Percentiles rank a stretch among this genome's conserved stretches.
Evolutionary conservation across 306 rosid genomes (phyloP).

Genomic region (Urtica urens): DNA sequence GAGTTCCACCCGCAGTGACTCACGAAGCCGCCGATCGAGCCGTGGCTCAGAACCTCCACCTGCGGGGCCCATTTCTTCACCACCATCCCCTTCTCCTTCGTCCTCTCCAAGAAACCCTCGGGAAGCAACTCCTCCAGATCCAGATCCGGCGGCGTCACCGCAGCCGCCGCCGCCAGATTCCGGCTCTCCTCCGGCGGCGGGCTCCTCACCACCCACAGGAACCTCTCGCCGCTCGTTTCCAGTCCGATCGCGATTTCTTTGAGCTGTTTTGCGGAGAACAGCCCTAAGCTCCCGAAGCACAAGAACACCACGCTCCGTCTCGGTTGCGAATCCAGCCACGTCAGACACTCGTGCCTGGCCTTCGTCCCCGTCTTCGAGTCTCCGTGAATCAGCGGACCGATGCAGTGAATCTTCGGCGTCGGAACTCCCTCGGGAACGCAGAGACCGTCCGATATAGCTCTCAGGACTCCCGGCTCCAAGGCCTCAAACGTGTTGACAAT

Average conservation of each 20-base stretch:
- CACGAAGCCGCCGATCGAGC: conserved; percentile 56
- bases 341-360: conserved; percentile 19
- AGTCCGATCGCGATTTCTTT: conserved; percentile 45
- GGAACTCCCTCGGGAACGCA: conserved; percentile 18
- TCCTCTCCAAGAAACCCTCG: conserved; percentile 32
- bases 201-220: conserved; percentile 44
- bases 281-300: conserved; percentile 53
- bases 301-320: conserved; percentile 41
- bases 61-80: conserved; percentile 51
- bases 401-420: conserved; percentile 17
- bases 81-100: conserved; percentile 32
- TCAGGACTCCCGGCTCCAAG: conserved; percentile 12
- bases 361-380: background rate
- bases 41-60: conserved; percentile 28
- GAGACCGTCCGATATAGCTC: conserved; percentile 26
- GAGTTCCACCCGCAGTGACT: conserved; percentile 66
- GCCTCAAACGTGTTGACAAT: conserved; percentile 32
- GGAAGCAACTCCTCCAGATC: conserved; percentile 33
- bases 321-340: conserved; percentile 47
- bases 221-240: conserved; percentile 40
- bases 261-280: conserved; percentile 26
- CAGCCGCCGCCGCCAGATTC: background rate
- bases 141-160: conserved; percentile 2
- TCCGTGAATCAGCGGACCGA: conserved; percentile 30
- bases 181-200: conserved; percentile 1